Evolutionary conservation across 2,329 filamentous ascomycete species (phyloP).

Genomic region (Grosmannia clavigera): DNA sequence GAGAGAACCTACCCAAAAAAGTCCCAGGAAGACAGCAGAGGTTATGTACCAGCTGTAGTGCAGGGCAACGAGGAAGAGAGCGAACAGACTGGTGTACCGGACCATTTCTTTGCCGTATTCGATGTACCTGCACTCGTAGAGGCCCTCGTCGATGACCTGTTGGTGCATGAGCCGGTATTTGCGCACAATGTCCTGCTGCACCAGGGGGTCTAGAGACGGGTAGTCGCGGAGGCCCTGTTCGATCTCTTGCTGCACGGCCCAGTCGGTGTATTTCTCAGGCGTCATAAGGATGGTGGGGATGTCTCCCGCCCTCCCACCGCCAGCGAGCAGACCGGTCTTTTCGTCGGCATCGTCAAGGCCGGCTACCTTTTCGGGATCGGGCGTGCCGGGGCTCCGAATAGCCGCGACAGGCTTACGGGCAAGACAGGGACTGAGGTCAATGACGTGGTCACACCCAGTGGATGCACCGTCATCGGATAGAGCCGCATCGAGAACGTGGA

Average conservation of each 20-base stretch:
- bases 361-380: neutral
- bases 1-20: slow-evolving; percentile 40
- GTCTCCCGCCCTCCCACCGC: neutral
- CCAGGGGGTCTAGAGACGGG: slow-evolving; percentile 39
- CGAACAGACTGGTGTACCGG: slow-evolving; percentile 42
- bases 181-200: slow-evolving; percentile 40
- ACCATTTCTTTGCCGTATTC: slow-evolving; percentile 46
- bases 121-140: slow-evolving; percentile 45
- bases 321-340: neutral
- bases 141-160: slow-evolving; percentile 38
- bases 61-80: slow-evolving; percentile 31
- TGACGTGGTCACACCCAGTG: neutral
- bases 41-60: slow-evolving; percentile 41
- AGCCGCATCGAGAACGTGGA: neutral
- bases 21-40: slow-evolving; percentile 45
- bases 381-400: neutral
- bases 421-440: neutral
- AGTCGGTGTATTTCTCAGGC: slow-evolving; percentile 19
- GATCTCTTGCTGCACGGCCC: slow-evolving; percentile 23
- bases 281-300: neutral
- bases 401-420: neutral
- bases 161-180: slow-evolving; percentile 47
- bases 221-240: slow-evolving; percentile 25
- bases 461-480: slow-evolving; percentile 1
- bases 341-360: neutral